A percentile compares a stretch with the other conserved stretches of the same genome.
Conservation (phyloP, 2,329 filamentous ascomycete species). For the Nothophoma quercina region DNA sequence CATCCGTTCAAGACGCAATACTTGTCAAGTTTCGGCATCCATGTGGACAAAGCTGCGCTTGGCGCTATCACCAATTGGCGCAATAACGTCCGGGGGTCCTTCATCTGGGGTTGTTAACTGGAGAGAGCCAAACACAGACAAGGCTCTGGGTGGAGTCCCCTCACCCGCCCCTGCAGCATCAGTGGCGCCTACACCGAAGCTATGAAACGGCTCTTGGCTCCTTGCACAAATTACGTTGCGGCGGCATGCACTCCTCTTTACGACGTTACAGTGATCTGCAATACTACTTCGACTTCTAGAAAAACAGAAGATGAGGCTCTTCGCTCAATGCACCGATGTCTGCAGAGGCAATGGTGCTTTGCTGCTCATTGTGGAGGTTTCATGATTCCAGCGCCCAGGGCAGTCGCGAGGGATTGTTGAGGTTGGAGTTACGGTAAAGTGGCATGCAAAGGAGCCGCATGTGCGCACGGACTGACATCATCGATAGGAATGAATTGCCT, state of each 20-base stretch:
- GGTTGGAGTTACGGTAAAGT: background rate
- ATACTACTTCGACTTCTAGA: background rate
- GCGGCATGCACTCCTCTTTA: background rate
- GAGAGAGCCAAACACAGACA: background rate
- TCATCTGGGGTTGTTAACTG: slow-evolving; percentile 4
- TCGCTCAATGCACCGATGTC: slow-evolving; percentile 1
- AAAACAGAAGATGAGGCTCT: background rate
- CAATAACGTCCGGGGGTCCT: slow-evolving; percentile 4
- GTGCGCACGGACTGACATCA: background rate
- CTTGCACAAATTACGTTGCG: slow-evolving; percentile 9
- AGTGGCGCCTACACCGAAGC: slow-evolving; percentile 13
- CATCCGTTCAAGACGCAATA: background rate
- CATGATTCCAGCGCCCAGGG: too few relatives aligned
- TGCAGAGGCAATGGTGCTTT: too few relatives aligned
- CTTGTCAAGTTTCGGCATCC: slow-evolving; percentile 1
- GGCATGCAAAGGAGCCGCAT: slow-evolving; percentile 12
- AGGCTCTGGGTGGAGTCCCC: background rate
- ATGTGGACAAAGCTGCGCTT: background rate
- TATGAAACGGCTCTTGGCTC: slow-evolving; percentile 10
- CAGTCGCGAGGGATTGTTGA: background rate
- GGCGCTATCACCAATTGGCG: slow-evolving; percentile 8
- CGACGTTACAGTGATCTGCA: background rate
- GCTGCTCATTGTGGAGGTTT: too few relatives aligned
- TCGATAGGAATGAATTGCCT: background rate
- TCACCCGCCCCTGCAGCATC: slow-evolving; percentile 16